Evolutionary conservation across 352 stramenopile species (phyloP), one percentile per base, ranked within the genome.

Genomic region (Globisporangium apiculatum): DNA sequence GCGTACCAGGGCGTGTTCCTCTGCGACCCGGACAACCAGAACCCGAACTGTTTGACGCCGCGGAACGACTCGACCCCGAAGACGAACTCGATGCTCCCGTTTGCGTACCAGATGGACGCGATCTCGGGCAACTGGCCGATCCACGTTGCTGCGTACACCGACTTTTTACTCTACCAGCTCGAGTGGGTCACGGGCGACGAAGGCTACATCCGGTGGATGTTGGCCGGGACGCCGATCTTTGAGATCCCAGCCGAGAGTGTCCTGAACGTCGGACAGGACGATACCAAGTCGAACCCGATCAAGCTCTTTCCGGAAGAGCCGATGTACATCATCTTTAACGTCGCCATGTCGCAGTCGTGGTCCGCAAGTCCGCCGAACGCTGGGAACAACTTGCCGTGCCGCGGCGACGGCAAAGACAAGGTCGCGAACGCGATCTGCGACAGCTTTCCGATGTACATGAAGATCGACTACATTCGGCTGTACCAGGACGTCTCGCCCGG

Each of bases 301-400:
- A 75, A 77, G n/a, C 76, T 69, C 1, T 86, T 89, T 57, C 73
- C 76, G 1, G 81, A 92, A 46, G 94, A 98, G 64, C 92, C 94
- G 7, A 94, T 90, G 72, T 98, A 97, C 70, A 73, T 98, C 60
- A 81, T 98, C 56, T 67, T 98, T 52, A 98, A 98, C 73, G 95
- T 96, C 31, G 94, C 94, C 0, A 64, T 98, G 37, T 96, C 86
- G 15, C 71, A 73, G 17, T 67, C 86, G 58, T 98, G 94, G 94
- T 89, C 76, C 0, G 66, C 79, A 10, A 69, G 67, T 49, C 81
- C 79, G 7, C 79, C 78, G 8, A 88, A 91, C 55, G 61, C 66
- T 0, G 78, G 73, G 18, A 67, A 80, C 10, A 45, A 45, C 12
- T 11, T 57, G 35, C 66, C 69, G 1, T 89, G 79, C 38, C 77